Conservation (phyloP, 768 basidiomycete species). For the Psilocybe cyanescens region DNA sequence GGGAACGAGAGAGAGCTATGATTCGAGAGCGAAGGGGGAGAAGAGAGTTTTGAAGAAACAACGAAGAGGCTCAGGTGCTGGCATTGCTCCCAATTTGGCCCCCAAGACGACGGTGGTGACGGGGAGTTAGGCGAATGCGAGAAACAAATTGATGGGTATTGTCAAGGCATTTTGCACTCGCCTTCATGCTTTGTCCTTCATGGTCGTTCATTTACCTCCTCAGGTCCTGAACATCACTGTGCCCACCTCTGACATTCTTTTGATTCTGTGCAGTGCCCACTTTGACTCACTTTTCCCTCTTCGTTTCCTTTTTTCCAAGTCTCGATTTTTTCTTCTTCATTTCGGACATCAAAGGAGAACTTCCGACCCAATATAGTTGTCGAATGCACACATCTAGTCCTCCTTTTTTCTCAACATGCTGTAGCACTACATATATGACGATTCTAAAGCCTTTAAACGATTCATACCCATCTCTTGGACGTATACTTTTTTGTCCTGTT, state of each 20-base stretch:
- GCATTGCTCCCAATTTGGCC: not conserved
- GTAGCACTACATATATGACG: not conserved
- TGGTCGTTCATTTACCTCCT: too few relatives aligned
- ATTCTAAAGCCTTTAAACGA: not conserved
- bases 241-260: too few relatives aligned
- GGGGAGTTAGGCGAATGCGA: not conserved
- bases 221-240: too few relatives aligned
- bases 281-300: not conserved
- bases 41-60: slow-evolving; percentile 27
- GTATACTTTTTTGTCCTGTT: not conserved
- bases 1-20: not conserved
- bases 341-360: not conserved
- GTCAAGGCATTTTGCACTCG: too few relatives aligned
- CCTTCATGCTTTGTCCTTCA: too few relatives aligned
- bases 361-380: not conserved
- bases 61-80: slow-evolving; percentile 14
- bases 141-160: too few relatives aligned
- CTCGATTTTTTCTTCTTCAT: not conserved
- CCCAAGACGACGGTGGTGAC: not conserved
- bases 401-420: not conserved
- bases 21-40: slow-evolving; percentile 12
- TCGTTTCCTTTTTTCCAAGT: not conserved
- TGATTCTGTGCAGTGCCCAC: too few relatives aligned
- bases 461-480: not conserved
- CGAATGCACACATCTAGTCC: not conserved